Percentiles rank a stretch among this genome's conserved stretches.
These are phyloP conservation scores for Fusarium kyushuense DNA, from an alignment of 2,329 filamentous ascomycete genomes.

Conservation along the genomic window DNA sequence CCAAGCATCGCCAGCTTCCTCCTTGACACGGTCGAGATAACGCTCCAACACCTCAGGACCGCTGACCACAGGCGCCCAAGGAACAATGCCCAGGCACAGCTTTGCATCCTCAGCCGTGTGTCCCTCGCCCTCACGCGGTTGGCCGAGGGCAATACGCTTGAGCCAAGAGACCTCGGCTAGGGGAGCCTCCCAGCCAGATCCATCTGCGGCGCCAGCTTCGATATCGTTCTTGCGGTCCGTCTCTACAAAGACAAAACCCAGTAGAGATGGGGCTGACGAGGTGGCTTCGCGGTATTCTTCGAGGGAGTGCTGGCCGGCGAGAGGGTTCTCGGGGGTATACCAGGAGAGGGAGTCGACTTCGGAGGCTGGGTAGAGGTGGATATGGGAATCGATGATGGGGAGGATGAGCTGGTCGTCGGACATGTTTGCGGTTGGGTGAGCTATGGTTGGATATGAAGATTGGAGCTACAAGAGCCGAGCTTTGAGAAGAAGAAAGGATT, in stretches of 20 bases:
- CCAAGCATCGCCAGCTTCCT: conserved; percentile 74
- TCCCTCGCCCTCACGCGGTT: conserved; percentile 68
- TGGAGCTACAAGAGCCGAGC: neutral
- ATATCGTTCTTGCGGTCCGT: conserved; percentile 78
- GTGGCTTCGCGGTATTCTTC: conserved; percentile 69
- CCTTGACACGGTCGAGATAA: conserved; percentile 74
- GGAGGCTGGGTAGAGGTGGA: conserved; percentile 83
- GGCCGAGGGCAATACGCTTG: conserved; percentile 72
- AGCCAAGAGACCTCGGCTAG: conserved; percentile 79
- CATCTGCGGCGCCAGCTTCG: conserved; percentile 58
- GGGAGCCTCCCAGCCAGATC: conserved; percentile 73
- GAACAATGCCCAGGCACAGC: conserved; percentile 77
- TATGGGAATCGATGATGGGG: conserved; percentile 87
- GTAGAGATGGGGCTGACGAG: conserved; percentile 58
- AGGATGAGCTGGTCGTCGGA: conserved; percentile 57
- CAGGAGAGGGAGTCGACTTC: conserved; percentile 77
- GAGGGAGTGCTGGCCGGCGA: conserved; percentile 74
- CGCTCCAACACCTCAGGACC: conserved; percentile 68
- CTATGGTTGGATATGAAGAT: neutral
- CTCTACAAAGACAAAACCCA: conserved; percentile 86
- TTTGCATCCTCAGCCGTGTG: conserved; percentile 60
- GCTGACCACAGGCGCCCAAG: conserved; percentile 86
- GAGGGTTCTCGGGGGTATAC: conserved; percentile 69
- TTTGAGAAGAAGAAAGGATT: neutral
- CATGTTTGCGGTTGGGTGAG: conserved; percentile 46